These are phyloP conservation scores for Mycena pura DNA, from an alignment of 768 basidiomycete genomes.

Conservation along the genomic window DNA sequence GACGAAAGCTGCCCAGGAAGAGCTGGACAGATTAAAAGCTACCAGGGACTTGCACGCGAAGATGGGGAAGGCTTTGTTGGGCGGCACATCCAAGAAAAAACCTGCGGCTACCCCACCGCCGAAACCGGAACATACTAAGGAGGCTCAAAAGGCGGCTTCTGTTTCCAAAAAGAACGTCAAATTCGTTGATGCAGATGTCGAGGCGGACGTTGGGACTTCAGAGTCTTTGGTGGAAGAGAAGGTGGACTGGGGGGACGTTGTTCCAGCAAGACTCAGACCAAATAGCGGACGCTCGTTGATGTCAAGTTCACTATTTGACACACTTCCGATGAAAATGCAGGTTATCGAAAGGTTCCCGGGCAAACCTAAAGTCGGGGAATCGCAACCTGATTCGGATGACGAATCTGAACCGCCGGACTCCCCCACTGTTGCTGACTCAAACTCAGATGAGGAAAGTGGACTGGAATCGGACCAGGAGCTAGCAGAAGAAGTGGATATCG, in stretches of 20 bases:
- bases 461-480: slow-evolving; percentile 44
- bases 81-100: slow-evolving; percentile 47
- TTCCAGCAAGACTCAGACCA: slow-evolving; percentile 54
- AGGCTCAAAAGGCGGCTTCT: slow-evolving; percentile 38
- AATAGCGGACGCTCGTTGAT: slow-evolving; percentile 45
- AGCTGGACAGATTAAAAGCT: slow-evolving; percentile 46
- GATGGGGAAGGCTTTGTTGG: slow-evolving; percentile 75
- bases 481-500: slow-evolving; percentile 61
- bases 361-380: slow-evolving; percentile 24
- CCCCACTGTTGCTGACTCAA: slow-evolving; percentile 25
- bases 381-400: slow-evolving; percentile 68
- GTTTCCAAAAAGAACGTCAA: slow-evolving; percentile 64
- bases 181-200: slow-evolving; percentile 55
- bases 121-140: slow-evolving; percentile 21
- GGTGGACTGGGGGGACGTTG: slow-evolving; percentile 61
- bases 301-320: slow-evolving; percentile 41
- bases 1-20: slow-evolving; percentile 52
- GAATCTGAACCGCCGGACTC: slow-evolving; percentile 57
- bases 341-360: slow-evolving; percentile 71
- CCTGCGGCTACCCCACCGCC: slow-evolving; percentile 40
- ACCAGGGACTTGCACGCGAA: slow-evolving; percentile 71
- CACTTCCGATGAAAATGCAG: slow-evolving; percentile 66
- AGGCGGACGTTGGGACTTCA: slow-evolving; percentile 27
- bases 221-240: slow-evolving; percentile 11
- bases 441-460: slow-evolving; percentile 41